Evolutionary conservation across 345 rosid species (phyloP).

Genomic region (Eutrema japonicum): DNA sequence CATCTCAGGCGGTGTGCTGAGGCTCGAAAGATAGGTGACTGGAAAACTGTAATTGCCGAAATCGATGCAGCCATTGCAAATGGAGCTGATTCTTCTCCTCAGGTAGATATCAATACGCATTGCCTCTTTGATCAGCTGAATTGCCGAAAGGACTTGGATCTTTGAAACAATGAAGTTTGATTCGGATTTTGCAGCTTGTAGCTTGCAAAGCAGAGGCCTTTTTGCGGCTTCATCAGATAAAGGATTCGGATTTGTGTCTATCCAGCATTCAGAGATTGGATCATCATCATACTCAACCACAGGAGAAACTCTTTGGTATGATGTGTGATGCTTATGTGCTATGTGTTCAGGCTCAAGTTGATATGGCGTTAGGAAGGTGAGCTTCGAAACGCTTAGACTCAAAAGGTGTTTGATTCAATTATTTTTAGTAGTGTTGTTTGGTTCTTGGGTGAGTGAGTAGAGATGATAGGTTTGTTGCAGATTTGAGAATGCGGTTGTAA

Average conservation of each 20-base stretch:
- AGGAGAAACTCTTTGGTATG: conserved; percentile 63
- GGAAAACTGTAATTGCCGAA: conserved; percentile 67
- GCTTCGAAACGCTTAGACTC: conserved; percentile 46
- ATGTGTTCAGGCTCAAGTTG: conserved; percentile 79
- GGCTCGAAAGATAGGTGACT: conserved; percentile 78
- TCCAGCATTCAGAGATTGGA: conserved; percentile 54
- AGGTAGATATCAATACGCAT: conserved; percentile 51
- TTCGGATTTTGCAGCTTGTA: conserved; percentile 58
- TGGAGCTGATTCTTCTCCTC: conserved; percentile 86
- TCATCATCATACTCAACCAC: conserved; percentile 31
- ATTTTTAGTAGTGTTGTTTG: conserved; percentile 41
- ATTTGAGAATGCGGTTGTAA: conserved; percentile 82
- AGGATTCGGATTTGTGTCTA: conserved; percentile 69
- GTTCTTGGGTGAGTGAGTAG: conserved; percentile 50
- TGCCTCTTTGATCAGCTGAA: background rate
- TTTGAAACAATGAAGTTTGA: conserved; percentile 10
- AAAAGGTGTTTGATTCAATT: background rate
- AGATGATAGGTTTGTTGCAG: conserved; percentile 71
- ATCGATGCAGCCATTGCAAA: conserved; percentile 71
- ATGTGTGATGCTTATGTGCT: conserved; percentile 69
- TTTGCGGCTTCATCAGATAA: conserved; percentile 74
- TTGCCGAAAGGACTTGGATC: background rate
- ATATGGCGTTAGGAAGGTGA: conserved; percentile 97
- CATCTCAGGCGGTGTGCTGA: conserved; percentile 68
- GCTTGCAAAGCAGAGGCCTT: conserved; percentile 91